Evolutionary conservation across 495 filamentous ascomycete genomes (phyloP), one percentile per base, ranked within the genome.

Genomic region (Chaetomium cochliodes): DNA sequence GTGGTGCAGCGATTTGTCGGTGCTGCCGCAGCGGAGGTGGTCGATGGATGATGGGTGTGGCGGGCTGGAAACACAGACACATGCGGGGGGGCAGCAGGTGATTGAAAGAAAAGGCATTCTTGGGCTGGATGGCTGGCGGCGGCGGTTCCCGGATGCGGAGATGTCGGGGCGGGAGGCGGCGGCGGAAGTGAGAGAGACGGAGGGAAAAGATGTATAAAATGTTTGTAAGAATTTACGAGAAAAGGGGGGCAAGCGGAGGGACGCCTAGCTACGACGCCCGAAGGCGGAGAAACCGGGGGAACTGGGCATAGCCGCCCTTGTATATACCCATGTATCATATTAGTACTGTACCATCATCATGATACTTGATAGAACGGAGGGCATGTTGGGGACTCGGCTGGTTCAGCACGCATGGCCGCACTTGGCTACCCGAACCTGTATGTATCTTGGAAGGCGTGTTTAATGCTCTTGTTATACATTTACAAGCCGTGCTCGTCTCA

Each of bases 1-100:
- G 0, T 93, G 85, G 82, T 74, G 77, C 55, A 88, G 85, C 20
- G 80, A 82, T 23, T 68, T 93, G 30, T 79, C 76, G 25, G 81
- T 86, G 55, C 71, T 81, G 41, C 81, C 90, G 8, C 60, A 90
- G 22, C 81, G 86, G 60, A 91, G 88, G 73, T 98, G 94, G 94
- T 79, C 85, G 9, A 80, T 97, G 58, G 93, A 96, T 72, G 74
- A 82, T 33, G 66, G 44, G 16, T 0, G 74, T 68, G 9, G 67
- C 56, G 13, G 80, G 81, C 33, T 37, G 33, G 33, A 12, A 37
- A 12, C 33, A 12, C 33, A 12, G 11, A 37, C 9, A 12, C 33
- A 12, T 8, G 33, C 33, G 11, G 33, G 11, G 11, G 9, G 8
- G 1, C 33, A 12, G 1, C 33, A 37, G 6, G 33, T 37, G 11